A percentile compares a stretch with the other conserved stretches of the same genome.
Conservation (phyloP, 495 filamentous ascomycete species). For the Xylaria acuta region DNA sequence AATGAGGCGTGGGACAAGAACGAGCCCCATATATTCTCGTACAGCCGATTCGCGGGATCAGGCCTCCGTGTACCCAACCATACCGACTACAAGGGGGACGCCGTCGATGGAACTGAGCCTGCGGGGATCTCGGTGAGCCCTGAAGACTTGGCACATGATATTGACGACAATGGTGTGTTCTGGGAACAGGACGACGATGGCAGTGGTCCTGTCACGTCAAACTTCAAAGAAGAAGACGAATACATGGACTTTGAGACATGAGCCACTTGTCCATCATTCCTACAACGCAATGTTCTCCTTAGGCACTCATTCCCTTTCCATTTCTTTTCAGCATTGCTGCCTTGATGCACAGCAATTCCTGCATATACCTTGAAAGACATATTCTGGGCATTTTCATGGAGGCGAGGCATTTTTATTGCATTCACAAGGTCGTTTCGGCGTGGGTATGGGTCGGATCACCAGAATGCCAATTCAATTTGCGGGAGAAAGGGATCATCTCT, state of each 20-base stretch:
- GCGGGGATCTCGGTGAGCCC: conserved; percentile 66
- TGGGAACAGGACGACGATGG: conserved; percentile 74
- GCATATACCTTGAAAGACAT: conserved; percentile 28
- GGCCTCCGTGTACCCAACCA: conserved; percentile 91
- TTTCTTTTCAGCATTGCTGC: conserved; percentile 33
- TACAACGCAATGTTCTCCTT: conserved; percentile 21
- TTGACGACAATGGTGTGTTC: conserved; percentile 64
- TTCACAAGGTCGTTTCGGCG: conserved; percentile 32
- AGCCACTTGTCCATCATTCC: conserved; percentile 15
- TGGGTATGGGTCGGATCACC: conserved; percentile 14
- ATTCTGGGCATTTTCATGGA: conserved; percentile 37
- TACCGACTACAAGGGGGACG: conserved; percentile 87
- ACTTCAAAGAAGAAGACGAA: conserved; percentile 93
- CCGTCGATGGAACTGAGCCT: conserved; percentile 58
- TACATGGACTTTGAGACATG: conserved; percentile 71
- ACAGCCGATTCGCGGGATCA: conserved; percentile 81
- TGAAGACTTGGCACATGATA: conserved; percentile 62
- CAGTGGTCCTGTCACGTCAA: conserved; percentile 57
- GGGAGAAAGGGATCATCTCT: conserved; percentile 6
- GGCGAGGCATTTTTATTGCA: conserved; percentile 31
- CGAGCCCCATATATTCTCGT: conserved; percentile 71
- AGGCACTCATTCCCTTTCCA: conserved; percentile 33
- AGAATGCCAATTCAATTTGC: conserved; percentile 18
- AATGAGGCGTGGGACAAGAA: conserved; percentile 83
- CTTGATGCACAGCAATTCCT: conserved; percentile 28